These are phyloP conservation scores for Brachypodium distachyon DNA, from an alignment of 202 grass and related monocot species.

Conservation along the genomic window DNA sequence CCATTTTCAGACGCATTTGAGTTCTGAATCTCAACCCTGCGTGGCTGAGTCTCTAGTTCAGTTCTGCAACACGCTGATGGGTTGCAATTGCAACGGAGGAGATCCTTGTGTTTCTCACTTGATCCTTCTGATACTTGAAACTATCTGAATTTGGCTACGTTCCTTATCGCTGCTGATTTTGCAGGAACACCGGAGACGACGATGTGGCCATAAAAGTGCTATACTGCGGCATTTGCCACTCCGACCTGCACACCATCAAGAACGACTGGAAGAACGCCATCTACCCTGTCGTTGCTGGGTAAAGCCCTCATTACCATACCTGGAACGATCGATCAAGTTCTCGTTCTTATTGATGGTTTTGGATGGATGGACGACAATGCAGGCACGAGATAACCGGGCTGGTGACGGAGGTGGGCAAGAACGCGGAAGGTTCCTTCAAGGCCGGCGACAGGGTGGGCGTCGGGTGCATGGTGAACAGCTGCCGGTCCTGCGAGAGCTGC, in stretches of 20 bases:
- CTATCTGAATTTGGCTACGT: background rate
- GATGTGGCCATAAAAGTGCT: slow-evolving; percentile 78
- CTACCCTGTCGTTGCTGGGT: slow-evolving; percentile 75
- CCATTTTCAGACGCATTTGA: background rate
- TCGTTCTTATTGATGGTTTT: background rate
- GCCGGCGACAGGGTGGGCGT: slow-evolving; percentile 63
- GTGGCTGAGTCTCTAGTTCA: background rate
- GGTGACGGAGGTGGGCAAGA: slow-evolving; percentile 62
- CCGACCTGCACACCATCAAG: slow-evolving; percentile 69
- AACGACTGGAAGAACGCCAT: slow-evolving; percentile 62
- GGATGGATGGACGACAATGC: background rate
- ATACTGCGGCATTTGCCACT: slow-evolving; percentile 90
- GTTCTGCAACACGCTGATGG: background rate
- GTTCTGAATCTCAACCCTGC: background rate
- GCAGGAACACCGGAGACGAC: slow-evolving; percentile 68
- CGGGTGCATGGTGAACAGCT: slow-evolving; percentile 71
- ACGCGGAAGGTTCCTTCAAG: slow-evolving; percentile 51
- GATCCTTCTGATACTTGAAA: background rate
- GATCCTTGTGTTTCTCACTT: background rate
- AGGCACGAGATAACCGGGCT: slow-evolving; percentile 81
- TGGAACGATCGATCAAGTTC: too few relatives aligned
- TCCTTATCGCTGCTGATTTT: background rate
- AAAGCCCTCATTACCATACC: background rate
- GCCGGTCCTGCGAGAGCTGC: slow-evolving; percentile 48
- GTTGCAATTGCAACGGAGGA: background rate